phyloP scores from a whole-genome alignment of 75 land plant species.

The Pinus tabuliformis region DNA sequence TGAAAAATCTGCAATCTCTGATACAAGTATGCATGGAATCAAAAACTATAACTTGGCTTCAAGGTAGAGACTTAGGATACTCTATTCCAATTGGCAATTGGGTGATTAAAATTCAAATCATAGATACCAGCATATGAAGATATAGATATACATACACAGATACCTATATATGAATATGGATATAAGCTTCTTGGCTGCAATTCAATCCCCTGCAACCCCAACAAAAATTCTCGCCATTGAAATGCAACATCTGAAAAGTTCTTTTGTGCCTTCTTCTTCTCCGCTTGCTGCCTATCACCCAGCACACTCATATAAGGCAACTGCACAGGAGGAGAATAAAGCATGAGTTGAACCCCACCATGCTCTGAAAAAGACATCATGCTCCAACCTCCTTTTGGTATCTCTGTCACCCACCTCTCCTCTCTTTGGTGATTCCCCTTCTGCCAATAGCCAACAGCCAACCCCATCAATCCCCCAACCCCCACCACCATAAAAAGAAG shows the following conservation, averaged over 20 bases:
- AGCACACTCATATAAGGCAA: conserved; percentile 7
- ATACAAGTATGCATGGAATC: not conserved
- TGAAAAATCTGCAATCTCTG: not conserved
- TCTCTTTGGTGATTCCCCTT: not conserved
- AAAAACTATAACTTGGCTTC: not conserved
- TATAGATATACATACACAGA: not conserved
- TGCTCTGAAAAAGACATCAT: not conserved
- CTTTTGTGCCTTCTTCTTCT: conserved; percentile 1
- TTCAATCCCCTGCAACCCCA: not conserved
- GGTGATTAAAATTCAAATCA: not conserved
- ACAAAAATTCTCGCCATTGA: not conserved
- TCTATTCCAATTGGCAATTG: conserved; percentile 2
- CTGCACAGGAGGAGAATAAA: conserved; percentile 5
- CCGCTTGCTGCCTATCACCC: conserved; percentile 3
- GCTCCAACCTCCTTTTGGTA: not conserved
- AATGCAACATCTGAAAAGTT: not conserved
- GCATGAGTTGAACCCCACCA: conserved; percentile 5
- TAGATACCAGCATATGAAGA: not conserved
- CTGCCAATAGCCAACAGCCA: conserved; percentile 10
- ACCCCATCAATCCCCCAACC: conserved; percentile 1
- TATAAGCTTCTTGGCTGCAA: not conserved
- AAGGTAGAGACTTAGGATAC: not conserved
- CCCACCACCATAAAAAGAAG: too few relatives aligned
- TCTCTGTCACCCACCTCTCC: not conserved
- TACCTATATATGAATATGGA: not conserved